These are phyloP conservation scores for Apiotrichum siamense DNA, from an alignment of 1,284 basidiomycete species.

Conservation along the genomic window DNA sequence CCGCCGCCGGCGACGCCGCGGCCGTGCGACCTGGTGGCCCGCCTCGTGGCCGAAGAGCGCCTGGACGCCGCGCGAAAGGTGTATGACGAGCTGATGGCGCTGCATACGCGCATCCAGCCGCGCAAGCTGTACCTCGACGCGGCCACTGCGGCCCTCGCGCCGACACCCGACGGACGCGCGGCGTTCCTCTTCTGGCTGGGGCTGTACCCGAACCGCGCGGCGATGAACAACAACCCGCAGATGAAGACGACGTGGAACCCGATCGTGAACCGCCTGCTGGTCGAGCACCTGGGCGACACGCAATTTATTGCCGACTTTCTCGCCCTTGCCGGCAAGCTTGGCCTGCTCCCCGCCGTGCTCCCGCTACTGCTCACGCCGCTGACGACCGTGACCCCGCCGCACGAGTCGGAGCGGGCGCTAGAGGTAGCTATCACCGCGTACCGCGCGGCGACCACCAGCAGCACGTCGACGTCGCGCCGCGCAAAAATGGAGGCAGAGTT, in stretches of 20 bases:
- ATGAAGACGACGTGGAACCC: constrained; percentile 29
- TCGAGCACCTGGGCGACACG: constrained; percentile 14
- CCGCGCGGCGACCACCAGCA: constrained; percentile 15
- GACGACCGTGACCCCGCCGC: constrained; percentile 15
- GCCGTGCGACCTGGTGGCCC: constrained; percentile 31
- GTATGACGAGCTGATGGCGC: constrained; percentile 26
- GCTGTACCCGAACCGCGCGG: constrained; percentile 36
- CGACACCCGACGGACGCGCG: neutral
- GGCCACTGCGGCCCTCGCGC: constrained; percentile 11
- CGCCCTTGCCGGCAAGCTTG: constrained; percentile 24
- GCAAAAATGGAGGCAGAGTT: constrained; percentile 11
- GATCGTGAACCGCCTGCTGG: constrained; percentile 17
- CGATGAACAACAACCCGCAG: constrained; percentile 19
- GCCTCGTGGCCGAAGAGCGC: constrained; percentile 19
- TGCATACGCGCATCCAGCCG: constrained; percentile 22
- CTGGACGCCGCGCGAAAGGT: constrained; percentile 23
- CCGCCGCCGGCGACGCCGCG: constrained; percentile 3
- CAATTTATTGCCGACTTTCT: constrained; percentile 24
- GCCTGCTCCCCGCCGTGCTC: constrained; percentile 27
- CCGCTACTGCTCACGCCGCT: constrained; percentile 24
- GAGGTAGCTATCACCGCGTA: constrained; percentile 16
- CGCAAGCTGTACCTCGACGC: constrained; percentile 30
- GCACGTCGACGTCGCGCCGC: constrained; percentile 14
- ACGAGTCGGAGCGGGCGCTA: constrained; percentile 14
- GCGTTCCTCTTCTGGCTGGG: constrained; percentile 16